phyloP scores from a whole-genome alignment of 1,139 yeast genomes.

The Debaryomyces psychrophilus region DNA sequence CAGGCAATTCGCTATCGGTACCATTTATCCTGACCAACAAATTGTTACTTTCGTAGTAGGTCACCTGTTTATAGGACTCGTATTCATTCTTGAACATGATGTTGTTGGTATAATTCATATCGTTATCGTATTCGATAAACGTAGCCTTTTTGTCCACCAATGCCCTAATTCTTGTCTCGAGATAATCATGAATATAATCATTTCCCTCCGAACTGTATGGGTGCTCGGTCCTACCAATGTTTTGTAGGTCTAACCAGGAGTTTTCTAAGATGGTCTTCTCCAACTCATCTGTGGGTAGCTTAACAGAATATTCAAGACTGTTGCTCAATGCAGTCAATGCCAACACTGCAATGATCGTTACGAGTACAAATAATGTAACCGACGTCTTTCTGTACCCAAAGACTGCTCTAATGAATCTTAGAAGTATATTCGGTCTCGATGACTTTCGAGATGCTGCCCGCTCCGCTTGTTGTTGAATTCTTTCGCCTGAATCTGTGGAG shows the following conservation, averaged over 20 bases:
- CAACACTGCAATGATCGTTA: constrained; percentile 42
- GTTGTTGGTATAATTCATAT: constrained; percentile 43
- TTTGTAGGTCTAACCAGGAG: constrained; percentile 70
- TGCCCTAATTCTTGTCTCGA: constrained; percentile 46
- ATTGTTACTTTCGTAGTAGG: constrained; percentile 81
- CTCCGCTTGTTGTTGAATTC: neutral
- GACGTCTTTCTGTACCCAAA: constrained; percentile 68
- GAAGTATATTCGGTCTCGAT: constrained; percentile 29
- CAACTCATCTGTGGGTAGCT: constrained; percentile 39
- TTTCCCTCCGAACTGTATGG: constrained; percentile 80
- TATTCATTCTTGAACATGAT: constrained; percentile 51
- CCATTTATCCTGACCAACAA: constrained; percentile 75
- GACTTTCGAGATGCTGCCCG: neutral
- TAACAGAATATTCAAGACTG: constrained; percentile 39
- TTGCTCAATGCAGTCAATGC: constrained; percentile 36
- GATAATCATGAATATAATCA: constrained; percentile 72
- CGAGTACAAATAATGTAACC: constrained; percentile 50
- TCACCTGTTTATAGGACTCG: constrained; percentile 45
- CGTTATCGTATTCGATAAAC: constrained; percentile 56
- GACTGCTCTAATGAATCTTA: constrained; percentile 34
- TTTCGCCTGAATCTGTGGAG: neutral
- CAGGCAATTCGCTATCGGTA: constrained; percentile 55
- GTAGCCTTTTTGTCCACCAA: constrained; percentile 27
- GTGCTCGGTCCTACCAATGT: constrained; percentile 66
- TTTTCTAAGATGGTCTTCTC: constrained; percentile 48